Conservation (phyloP, 2,329 filamentous ascomycete species). For the Magnaporthales sp. region DNA sequence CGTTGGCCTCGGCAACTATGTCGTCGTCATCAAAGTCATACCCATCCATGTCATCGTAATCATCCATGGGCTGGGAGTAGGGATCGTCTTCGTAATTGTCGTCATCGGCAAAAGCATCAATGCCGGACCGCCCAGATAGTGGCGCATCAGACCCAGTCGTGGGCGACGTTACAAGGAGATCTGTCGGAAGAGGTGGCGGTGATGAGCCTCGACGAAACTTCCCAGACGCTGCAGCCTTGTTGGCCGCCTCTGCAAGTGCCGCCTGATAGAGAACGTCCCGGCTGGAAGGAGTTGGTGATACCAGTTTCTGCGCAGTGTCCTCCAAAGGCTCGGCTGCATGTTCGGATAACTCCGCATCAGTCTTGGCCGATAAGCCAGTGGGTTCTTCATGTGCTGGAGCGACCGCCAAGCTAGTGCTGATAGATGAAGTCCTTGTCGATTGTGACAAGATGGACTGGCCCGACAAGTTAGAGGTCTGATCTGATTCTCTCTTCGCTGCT, state of each 20-base stretch:
- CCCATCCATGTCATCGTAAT: slow-evolving; percentile 51
- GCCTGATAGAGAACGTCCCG: slow-evolving; percentile 62
- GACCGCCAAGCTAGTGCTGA: slow-evolving; percentile 11
- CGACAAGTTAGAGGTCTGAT: slow-evolving; percentile 35
- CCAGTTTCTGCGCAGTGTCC: not conserved
- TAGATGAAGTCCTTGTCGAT: slow-evolving; percentile 45
- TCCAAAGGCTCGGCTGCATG: not conserved
- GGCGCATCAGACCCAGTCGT: slow-evolving; percentile 18
- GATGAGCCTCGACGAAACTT: slow-evolving; percentile 58
- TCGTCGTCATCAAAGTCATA: slow-evolving; percentile 73
- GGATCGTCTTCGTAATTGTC: slow-evolving; percentile 59
- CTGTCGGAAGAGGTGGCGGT: slow-evolving; percentile 13
- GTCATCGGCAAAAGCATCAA: slow-evolving; percentile 23
- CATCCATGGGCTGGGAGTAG: slow-evolving; percentile 38
- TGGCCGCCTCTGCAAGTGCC: slow-evolving; percentile 73
- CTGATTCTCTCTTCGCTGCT: slow-evolving; percentile 34
- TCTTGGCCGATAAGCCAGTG: slow-evolving; percentile 5
- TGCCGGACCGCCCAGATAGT: slow-evolving; percentile 12
- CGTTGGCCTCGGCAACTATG: slow-evolving; percentile 92
- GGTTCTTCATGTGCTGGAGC: not conserved
- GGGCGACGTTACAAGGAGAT: slow-evolving; percentile 25
- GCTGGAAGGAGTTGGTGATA: slow-evolving; percentile 7
- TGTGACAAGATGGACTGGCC: slow-evolving; percentile 31
- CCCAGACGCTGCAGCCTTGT: slow-evolving; percentile 65
- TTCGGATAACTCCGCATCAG: not conserved